Base-by-base conservation (phyloP, 1,139 yeast species). In the Saccharomyces hybrid region DNA sequence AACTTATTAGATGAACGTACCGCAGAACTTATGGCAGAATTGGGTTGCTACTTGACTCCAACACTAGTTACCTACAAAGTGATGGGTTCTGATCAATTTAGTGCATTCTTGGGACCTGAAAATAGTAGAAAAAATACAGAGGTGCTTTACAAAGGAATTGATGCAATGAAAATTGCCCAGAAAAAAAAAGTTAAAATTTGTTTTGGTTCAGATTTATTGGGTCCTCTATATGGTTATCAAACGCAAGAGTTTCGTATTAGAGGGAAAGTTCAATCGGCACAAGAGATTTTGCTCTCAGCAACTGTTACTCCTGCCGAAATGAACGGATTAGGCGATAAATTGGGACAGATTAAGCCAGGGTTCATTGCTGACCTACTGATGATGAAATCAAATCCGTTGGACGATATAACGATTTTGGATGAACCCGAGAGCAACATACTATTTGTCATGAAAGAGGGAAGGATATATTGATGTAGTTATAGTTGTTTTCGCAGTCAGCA, bases 191-290 rank as follows among this genome's bases (percentile, higher is more conserved):
- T 55, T 3, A 55, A 55, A 32, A 55, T 55, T 41, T 55, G 57
- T 47, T 55, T 50, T n/a, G 57, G 57, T 7, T 55, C 57, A 3
- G 57, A 55, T 42, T 32, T 55, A 28, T 38, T 55, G 5, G 57
- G 57, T 9, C 48, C 57, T 23, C 28, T 55, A 29, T 48, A 46
- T 48, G 57, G 57, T 3, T 55, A 55, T n/a, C 57, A 55, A 51
- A 55, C 57, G n/a, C 57, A 55, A 31, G 57, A 55, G 27, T 55
- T 55, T 19, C 48, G 53, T 27, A 53, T 55, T 11, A 55, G 57
- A 27, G 51, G 53, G 7, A 55, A 55, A 42, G 50, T 55, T 13
- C 54, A 46, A 44, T 11, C 54, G 2, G 50, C 57, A 4, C 55
- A 55, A 9, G 54, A 38, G 6, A 11, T 38, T 38, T 38, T 38